A percentile compares a stretch with the other conserved stretches of the same genome.
phyloP scores from a whole-genome alignment of 768 basidiomycete genomes.

The Mycena latifolia region DNA sequence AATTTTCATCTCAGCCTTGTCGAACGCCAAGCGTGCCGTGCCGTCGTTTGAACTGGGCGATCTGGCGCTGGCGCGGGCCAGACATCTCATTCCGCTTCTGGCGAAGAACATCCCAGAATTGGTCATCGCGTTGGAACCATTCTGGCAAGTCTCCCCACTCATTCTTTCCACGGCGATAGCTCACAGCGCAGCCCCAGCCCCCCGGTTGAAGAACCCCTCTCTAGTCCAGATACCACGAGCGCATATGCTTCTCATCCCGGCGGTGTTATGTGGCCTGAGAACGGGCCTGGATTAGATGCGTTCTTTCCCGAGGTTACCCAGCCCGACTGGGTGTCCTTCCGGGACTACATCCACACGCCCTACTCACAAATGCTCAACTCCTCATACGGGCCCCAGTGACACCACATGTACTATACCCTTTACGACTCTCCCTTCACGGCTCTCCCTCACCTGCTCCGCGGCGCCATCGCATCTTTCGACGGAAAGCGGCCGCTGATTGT shows the following conservation, averaged over 20 bases:
- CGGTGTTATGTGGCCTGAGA: constrained; percentile 34
- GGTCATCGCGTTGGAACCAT: constrained; percentile 33
- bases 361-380: constrained; percentile 24
- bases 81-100: constrained; percentile 35
- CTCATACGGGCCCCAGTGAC: constrained; percentile 33
- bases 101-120: constrained; percentile 35
- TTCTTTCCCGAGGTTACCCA: constrained; percentile 37
- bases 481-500: neutral
- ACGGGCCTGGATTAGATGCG: constrained; percentile 28
- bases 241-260: constrained; percentile 12
- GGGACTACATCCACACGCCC: constrained; percentile 35
- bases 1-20: constrained; percentile 33
- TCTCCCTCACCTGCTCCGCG: neutral
- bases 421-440: neutral
- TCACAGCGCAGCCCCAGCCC: constrained; percentile 2
- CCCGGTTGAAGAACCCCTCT: constrained; percentile 8
- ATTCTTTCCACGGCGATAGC: constrained; percentile 10
- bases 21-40: constrained; percentile 27
- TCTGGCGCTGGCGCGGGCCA: constrained; percentile 31
- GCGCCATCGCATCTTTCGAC: neutral
- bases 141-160: constrained; percentile 19
- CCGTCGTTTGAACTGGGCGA: constrained; percentile 35
- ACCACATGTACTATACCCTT: too few species aligned
- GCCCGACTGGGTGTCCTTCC: constrained; percentile 36
- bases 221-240: constrained; percentile 8